Conservation (phyloP, 2,329 filamentous ascomycete species). For the Aspergillus felis region DNA sequence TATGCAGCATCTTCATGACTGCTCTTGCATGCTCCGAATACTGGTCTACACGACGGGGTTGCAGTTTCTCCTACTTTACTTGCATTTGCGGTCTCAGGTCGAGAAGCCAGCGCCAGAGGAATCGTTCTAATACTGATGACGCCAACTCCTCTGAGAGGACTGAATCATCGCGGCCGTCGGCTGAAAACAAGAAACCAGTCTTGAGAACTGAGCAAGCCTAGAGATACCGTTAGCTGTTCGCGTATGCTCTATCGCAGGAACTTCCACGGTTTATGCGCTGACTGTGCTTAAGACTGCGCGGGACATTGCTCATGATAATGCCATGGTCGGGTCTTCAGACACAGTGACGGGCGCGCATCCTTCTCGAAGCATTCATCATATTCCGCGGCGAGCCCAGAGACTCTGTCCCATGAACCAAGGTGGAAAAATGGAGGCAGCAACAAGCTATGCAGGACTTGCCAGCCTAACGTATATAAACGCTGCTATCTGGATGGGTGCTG, state of each 20-base stretch:
- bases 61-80: conserved; percentile 18
- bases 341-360: neutral
- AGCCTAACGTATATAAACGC: neutral
- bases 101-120: conserved; percentile 22
- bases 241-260: neutral
- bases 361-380: neutral
- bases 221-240: neutral
- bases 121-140: conserved; percentile 29
- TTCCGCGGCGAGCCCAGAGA: neutral
- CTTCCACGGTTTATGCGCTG: neutral
- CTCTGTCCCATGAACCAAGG: neutral
- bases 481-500: neutral
- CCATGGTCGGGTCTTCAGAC: neutral
- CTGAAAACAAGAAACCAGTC: conserved; percentile 24
- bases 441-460: neutral
- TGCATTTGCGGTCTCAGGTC: conserved; percentile 22
- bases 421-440: neutral
- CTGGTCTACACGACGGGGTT: conserved; percentile 18
- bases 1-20: conserved; percentile 37
- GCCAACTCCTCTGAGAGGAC: conserved; percentile 31
- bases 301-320: neutral
- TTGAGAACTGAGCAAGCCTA: conserved; percentile 21
- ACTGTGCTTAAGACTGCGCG: neutral
- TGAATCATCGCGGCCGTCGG: conserved; percentile 22
- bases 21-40: conserved; percentile 37